Conservation (phyloP, 768 basidiomycete species). For the Rhodosporidiobolus odoratus region DNA sequence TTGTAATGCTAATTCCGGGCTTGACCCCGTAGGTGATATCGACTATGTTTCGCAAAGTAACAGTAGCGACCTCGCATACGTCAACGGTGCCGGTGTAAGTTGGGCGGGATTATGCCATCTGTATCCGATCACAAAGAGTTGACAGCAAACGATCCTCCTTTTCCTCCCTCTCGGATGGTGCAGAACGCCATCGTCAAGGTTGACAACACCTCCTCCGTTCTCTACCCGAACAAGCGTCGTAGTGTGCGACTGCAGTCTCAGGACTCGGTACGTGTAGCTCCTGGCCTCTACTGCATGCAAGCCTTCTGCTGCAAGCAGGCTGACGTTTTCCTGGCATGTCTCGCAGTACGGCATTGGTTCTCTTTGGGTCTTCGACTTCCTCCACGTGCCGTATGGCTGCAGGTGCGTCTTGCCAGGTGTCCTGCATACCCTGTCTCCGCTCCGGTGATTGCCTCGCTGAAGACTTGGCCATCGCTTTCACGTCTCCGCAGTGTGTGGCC, state of each 20-base stretch:
- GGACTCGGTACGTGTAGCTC: constrained; percentile 7
- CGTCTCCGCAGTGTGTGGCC: no score
- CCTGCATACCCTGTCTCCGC: neutral
- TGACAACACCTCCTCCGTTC: constrained; percentile 33
- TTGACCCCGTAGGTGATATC: neutral
- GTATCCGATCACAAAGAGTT: no score
- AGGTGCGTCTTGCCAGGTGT: neutral
- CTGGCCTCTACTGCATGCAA: neutral
- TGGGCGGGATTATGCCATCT: neutral
- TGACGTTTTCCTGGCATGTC: no score
- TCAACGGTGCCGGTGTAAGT: constrained; percentile 24
- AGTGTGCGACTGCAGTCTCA: constrained; percentile 38
- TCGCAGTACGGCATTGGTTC: constrained; percentile 23
- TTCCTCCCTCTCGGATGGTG: neutral
- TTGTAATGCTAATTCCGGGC: neutral
- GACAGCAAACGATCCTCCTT: neutral
- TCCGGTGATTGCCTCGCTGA: no score
- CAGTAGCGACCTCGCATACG: constrained; percentile 18
- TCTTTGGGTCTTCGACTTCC: constrained; percentile 37
- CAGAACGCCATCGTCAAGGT: constrained; percentile 34
- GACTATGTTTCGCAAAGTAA: constrained; percentile 24
- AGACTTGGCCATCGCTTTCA: constrained; percentile 24
- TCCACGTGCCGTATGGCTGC: constrained; percentile 56
- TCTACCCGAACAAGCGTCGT: constrained; percentile 41
- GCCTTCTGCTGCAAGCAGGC: neutral